Conservation (phyloP, 352 stramenopile species). For the Discostella stelligera region DNA sequence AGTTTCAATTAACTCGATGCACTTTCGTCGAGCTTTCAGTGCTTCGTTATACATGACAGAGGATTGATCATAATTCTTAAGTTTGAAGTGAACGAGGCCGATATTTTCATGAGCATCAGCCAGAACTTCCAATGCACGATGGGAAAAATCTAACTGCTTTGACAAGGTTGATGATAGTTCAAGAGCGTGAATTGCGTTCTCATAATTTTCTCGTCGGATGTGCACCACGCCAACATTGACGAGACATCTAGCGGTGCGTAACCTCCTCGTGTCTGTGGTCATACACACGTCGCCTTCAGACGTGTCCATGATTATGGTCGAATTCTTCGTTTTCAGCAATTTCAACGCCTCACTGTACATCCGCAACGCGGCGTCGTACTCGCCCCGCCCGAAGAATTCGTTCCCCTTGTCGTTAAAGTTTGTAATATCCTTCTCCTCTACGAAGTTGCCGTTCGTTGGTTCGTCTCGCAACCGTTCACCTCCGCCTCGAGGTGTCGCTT, state of each 20-base stretch:
- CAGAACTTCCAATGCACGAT: slow-evolving; percentile 42
- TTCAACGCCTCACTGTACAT: slow-evolving; percentile 61
- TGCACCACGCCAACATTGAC: slow-evolving; percentile 54
- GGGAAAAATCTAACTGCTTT: slow-evolving; percentile 34
- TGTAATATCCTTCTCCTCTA: slow-evolving; percentile 47
- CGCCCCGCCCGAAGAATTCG: slow-evolving; percentile 48
- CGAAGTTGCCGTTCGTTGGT: not conserved
- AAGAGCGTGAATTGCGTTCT: slow-evolving; percentile 37
- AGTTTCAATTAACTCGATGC: slow-evolving; percentile 38
- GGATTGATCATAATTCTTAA: slow-evolving; percentile 44
- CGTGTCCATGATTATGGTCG: slow-evolving; percentile 26
- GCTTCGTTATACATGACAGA: slow-evolving; percentile 42
- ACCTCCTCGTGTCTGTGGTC: slow-evolving; percentile 32
- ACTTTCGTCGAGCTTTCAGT: slow-evolving; percentile 37
- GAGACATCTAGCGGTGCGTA: slow-evolving; percentile 41
- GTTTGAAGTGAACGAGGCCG: slow-evolving; percentile 50
- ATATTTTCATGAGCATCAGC: slow-evolving; percentile 55
- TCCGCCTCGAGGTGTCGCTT: slow-evolving; percentile 21
- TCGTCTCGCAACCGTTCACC: slow-evolving; percentile 13
- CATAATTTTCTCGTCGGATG: slow-evolving; percentile 44
- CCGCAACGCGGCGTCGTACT: slow-evolving; percentile 49
- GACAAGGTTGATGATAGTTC: slow-evolving; percentile 44
- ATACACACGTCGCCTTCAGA: slow-evolving; percentile 25
- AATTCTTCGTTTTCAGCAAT: slow-evolving; percentile 31
- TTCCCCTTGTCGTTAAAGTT: slow-evolving; percentile 56